phyloP scores from a whole-genome alignment of 2,329 filamentous ascomycete species.

The Metarhizium album region DNA sequence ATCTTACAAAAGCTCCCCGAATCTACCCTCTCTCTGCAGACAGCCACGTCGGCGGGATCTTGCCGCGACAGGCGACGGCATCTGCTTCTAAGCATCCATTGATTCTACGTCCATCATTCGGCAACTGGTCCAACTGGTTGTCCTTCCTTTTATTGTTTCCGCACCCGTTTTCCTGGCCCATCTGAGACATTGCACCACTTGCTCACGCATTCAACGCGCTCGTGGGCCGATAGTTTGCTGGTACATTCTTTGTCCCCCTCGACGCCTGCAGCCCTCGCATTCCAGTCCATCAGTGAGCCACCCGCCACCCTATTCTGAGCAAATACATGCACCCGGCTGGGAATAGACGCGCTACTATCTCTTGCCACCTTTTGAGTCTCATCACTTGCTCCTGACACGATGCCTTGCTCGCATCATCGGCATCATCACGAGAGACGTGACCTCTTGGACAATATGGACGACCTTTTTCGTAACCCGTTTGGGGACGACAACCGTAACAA shows the following conservation, averaged over 20 bases:
- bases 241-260: slow-evolving; percentile 17
- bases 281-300: slow-evolving; percentile 14
- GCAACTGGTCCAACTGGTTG: slow-evolving; percentile 17
- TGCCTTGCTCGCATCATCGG: slow-evolving; percentile 20
- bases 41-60: background rate
- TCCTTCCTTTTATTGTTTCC: slow-evolving; percentile 1
- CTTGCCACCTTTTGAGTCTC: slow-evolving; percentile 1
- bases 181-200: slow-evolving; percentile 8
- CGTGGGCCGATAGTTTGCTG: slow-evolving; percentile 13
- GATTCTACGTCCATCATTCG: slow-evolving; percentile 13
- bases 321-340: slow-evolving; percentile 10
- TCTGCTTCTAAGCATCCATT: background rate
- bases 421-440: slow-evolving; percentile 14
- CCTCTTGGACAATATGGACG: background rate
- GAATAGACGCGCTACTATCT: background rate
- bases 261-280: slow-evolving; percentile 15
- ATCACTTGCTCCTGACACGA: slow-evolving; percentile 11
- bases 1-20: background rate
- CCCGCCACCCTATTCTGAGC: slow-evolving; percentile 3
- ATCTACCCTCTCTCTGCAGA: background rate
- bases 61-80: background rate
- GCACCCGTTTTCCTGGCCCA: background rate
- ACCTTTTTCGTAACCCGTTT: background rate
- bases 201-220: slow-evolving; percentile 10
- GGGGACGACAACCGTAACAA: background rate